Conservation (phyloP, 495 filamentous ascomycete species). For the Aspergillus olivimuriae region DNA sequence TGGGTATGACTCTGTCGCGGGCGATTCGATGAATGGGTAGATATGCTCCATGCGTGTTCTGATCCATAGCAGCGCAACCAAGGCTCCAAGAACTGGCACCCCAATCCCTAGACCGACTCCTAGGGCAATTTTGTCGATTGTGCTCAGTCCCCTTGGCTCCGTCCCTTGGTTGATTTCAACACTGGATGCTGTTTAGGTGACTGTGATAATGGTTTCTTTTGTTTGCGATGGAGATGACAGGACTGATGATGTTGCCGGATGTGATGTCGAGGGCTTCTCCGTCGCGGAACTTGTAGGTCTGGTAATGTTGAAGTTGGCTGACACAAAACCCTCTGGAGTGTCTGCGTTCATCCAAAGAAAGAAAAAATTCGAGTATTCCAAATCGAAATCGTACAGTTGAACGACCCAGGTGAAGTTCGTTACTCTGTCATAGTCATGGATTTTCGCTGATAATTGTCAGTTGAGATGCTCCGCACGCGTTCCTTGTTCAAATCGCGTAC, state of each 20-base stretch:
- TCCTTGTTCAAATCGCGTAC: not conserved
- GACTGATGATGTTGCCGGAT: not conserved
- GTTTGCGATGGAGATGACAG: not conserved
- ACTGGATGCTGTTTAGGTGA: not conserved
- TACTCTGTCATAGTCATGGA: slow-evolving; percentile 2
- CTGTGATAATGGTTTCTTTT: too few species aligned
- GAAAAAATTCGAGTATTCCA: slow-evolving; percentile 19
- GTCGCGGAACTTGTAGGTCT: not conserved
- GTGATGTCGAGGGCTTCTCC: not conserved
- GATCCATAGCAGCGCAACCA: slow-evolving; percentile 4
- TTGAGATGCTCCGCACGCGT: not conserved
- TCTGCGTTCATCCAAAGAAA: slow-evolving; percentile 21
- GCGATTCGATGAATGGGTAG: too few species aligned
- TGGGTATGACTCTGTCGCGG: too few species aligned
- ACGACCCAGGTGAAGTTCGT: slow-evolving; percentile 26
- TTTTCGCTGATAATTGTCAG: slow-evolving; percentile 1
- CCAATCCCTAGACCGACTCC: slow-evolving; percentile 9
- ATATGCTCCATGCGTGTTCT: too few species aligned
- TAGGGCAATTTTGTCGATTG: slow-evolving; percentile 5
- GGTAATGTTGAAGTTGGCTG: slow-evolving; percentile 28
- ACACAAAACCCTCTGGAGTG: slow-evolving; percentile 13
- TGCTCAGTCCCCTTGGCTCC: not conserved
- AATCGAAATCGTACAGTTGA: slow-evolving; percentile 20
- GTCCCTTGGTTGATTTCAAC: too few species aligned
- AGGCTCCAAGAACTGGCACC: slow-evolving; percentile 1